Evolutionary conservation across 768 basidiomycete species (phyloP).

Genomic region (Lyophyllum atratum): DNA sequence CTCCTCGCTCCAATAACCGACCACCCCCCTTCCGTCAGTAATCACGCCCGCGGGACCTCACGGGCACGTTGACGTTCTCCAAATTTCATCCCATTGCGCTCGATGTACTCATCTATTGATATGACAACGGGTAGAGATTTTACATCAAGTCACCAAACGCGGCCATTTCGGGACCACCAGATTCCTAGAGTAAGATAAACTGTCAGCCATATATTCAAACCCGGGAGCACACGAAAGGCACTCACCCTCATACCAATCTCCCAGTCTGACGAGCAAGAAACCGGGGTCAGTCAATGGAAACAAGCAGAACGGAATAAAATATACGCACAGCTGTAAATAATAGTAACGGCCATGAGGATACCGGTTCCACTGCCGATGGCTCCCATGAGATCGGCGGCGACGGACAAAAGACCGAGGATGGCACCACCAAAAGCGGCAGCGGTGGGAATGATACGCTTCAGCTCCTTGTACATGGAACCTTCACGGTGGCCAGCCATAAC

Average conservation of each 20-base stretch:
- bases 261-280: constrained; percentile 65
- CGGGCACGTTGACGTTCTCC: not conserved
- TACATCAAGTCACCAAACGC: constrained; percentile 78
- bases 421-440: constrained; percentile 98
- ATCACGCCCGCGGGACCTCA: not conserved
- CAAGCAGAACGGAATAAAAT: constrained; percentile 8
- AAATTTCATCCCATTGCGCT: not conserved
- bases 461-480: constrained; percentile 98
- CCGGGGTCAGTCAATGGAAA: constrained; percentile 2
- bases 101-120: not conserved
- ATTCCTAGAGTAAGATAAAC: constrained; percentile 47
- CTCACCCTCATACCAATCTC: constrained; percentile 85
- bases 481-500: constrained; percentile 92
- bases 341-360: constrained; percentile 97
- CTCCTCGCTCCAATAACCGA: not conserved
- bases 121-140: constrained; percentile 12
- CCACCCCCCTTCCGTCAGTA: not conserved
- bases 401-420: constrained; percentile 89
- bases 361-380: constrained; percentile 95
- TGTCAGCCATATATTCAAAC: not conserved
- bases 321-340: constrained; percentile 87
- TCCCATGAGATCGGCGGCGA: constrained; percentile 92
- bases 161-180: constrained; percentile 81
- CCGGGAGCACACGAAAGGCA: not conserved
- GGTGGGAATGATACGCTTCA: constrained; percentile 96